Percentiles rank a stretch among this genome's conserved stretches.
Evolutionary conservation across 2,329 filamentous ascomycete genomes (phyloP).

Genomic region (Botrytis hyacinthi): DNA sequence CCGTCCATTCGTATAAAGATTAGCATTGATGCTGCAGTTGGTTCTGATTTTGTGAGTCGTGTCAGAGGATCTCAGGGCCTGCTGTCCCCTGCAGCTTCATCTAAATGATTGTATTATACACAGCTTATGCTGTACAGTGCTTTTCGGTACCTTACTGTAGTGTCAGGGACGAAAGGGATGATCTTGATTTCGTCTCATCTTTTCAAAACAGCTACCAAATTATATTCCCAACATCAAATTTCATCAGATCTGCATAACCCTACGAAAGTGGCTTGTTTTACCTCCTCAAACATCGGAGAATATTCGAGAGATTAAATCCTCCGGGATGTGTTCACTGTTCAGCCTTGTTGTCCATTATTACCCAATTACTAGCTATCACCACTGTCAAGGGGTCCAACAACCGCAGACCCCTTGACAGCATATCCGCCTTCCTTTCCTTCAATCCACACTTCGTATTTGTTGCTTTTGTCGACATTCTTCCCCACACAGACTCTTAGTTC

Average conservation of each 20-base stretch:
- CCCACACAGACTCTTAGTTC: conserved; percentile 67
- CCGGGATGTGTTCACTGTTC: conserved; percentile 9
- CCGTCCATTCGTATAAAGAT: conserved; percentile 1
- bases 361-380: conserved; percentile 8
- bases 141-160: conserved; percentile 14
- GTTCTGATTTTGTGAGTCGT: neutral
- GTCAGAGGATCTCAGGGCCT: neutral
- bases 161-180: conserved; percentile 19
- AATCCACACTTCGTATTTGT: conserved; percentile 62
- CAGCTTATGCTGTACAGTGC: neutral
- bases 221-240: neutral
- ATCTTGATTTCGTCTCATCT: conserved; percentile 21
- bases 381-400: conserved; percentile 22
- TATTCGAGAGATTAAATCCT: conserved; percentile 18
- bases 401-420: conserved; percentile 58
- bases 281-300: conserved; percentile 20
- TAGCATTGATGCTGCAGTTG: neutral
- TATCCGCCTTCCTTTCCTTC: conserved; percentile 60
- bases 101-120: neutral
- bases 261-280: conserved; percentile 18
- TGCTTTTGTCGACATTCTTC: conserved; percentile 42
- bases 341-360: conserved; percentile 18
- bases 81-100: neutral
- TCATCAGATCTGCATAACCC: conserved; percentile 11
- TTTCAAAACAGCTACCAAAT: conserved; percentile 20